phyloP scores from a whole-genome alignment of 768 basidiomycete species.

The Albatrellus ellisii region DNA sequence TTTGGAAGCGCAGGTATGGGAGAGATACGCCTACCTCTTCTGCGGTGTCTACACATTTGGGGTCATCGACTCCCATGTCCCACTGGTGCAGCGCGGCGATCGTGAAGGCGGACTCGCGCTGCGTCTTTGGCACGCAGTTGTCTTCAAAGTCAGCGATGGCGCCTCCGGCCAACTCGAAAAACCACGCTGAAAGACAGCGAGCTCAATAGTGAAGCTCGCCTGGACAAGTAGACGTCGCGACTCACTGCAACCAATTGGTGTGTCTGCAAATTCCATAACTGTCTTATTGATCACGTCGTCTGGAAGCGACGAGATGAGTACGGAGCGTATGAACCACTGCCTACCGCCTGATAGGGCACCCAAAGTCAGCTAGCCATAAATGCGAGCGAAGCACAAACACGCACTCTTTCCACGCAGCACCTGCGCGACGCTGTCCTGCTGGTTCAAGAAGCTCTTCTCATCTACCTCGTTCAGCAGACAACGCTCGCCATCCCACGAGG shows the following conservation, averaged over 20 bases:
- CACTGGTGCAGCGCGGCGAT: conserved; percentile 89
- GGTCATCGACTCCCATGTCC: conserved; percentile 75
- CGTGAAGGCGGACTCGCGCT: conserved; percentile 73
- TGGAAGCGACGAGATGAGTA: conserved; percentile 69
- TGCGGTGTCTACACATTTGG: conserved; percentile 68
- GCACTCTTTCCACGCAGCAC: conserved; percentile 74
- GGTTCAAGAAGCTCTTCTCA: conserved; percentile 80
- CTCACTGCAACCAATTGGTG: conserved; percentile 87
- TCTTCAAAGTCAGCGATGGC: conserved; percentile 63
- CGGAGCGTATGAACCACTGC: conserved; percentile 87
- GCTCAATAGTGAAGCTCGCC: background rate
- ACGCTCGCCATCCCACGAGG: conserved; percentile 79
- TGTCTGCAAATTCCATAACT: conserved; percentile 66
- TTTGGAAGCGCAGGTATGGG: background rate
- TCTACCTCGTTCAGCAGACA: conserved; percentile 84
- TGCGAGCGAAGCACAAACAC: conserved; percentile 8
- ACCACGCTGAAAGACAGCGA: conserved; percentile 47
- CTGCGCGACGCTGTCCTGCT: conserved; percentile 88
- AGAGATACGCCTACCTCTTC: conserved; percentile 60
- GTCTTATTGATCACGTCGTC: conserved; percentile 82
- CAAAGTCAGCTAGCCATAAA: background rate
- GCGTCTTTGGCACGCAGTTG: conserved; percentile 61
- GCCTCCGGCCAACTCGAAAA: conserved; percentile 84
- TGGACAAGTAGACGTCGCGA: conserved; percentile 13
- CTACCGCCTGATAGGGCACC: conserved; percentile 39